Conservation (phyloP, 768 basidiomycete genomes). For the Kockovaella imperatae region DNA sequence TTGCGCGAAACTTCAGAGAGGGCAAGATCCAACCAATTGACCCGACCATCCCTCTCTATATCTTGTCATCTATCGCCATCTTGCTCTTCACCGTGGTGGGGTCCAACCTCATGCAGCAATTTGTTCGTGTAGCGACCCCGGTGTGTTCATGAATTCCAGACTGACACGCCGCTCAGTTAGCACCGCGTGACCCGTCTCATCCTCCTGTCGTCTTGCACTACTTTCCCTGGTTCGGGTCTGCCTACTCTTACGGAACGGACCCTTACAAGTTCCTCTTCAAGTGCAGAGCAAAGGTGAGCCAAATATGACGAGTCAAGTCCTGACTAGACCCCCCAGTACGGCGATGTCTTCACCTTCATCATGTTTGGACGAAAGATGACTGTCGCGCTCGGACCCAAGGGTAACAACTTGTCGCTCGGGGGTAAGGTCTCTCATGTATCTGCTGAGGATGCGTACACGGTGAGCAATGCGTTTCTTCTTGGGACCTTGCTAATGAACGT, state of each 20-base stretch:
- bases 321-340: slow-evolving; percentile 57
- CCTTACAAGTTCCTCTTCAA: slow-evolving; percentile 79
- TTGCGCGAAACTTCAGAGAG: no score
- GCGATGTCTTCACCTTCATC: slow-evolving; percentile 93
- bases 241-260: slow-evolving; percentile 81
- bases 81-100: no score
- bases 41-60: no score
- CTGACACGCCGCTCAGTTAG: no score
- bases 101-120: no score
- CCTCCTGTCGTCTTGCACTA: slow-evolving; percentile 92
- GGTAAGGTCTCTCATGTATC: slow-evolving; percentile 86
- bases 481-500: slow-evolving; percentile 4
- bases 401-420: slow-evolving; percentile 88
- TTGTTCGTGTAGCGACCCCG: no score
- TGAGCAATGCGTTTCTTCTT: slow-evolving; percentile 21
- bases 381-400: slow-evolving; percentile 79
- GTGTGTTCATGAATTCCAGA: no score
- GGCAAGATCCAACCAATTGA: no score
- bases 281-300: slow-evolving; percentile 50
- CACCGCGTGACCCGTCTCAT: slow-evolving; percentile 58
- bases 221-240: slow-evolving; percentile 83
- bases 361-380: slow-evolving; percentile 83
- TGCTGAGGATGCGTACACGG: slow-evolving; percentile 89
- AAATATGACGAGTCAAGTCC: not conserved
- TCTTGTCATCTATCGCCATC: no score